A percentile compares a stretch with the other conserved stretches of the same genome.
Evolutionary conservation across 129 eudicot species (phyloP).

Genomic region (Erigeron canadensis): DNA sequence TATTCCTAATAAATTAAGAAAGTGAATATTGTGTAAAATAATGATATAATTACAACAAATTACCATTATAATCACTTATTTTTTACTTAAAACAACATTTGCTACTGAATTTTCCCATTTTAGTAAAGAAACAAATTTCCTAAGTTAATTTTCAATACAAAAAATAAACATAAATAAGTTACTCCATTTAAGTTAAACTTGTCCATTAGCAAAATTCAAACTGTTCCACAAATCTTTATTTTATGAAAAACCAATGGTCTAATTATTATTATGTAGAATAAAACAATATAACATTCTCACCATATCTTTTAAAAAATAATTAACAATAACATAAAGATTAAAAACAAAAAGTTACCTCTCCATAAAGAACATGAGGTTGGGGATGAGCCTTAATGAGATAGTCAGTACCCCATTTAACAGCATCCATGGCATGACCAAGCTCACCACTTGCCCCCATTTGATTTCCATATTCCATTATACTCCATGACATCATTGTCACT

Average conservation of each 20-base stretch:
- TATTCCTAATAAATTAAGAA: too few relatives aligned
- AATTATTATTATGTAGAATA: neutral
- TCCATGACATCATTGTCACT: conserved; percentile 80
- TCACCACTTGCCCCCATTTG: conserved; percentile 57
- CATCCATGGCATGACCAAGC: conserved; percentile 52
- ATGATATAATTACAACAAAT: too few relatives aligned
- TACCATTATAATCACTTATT: too few relatives aligned
- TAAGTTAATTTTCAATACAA: too few relatives aligned
- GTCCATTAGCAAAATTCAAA: neutral
- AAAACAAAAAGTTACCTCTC: conserved; percentile 41
- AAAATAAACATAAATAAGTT: too few relatives aligned
- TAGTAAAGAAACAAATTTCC: too few relatives aligned
- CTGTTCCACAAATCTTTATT: neutral
- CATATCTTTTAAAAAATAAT: neutral
- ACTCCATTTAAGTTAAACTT: neutral
- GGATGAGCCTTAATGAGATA: conserved; percentile 81
- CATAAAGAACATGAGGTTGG: conserved; percentile 63
- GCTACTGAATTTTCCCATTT: too few relatives aligned
- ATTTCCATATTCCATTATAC: conserved; percentile 47
- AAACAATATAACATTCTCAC: neutral
- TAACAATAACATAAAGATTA: neutral
- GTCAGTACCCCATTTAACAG: conserved; percentile 87
- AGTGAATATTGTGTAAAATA: too few relatives aligned
- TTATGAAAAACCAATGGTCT: neutral
- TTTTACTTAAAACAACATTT: too few relatives aligned